Evolutionary conservation across 495 filamentous ascomycete species (phyloP), one percentile per base, ranked within the genome.

Genomic region (Emericellopsis terricola): DNA sequence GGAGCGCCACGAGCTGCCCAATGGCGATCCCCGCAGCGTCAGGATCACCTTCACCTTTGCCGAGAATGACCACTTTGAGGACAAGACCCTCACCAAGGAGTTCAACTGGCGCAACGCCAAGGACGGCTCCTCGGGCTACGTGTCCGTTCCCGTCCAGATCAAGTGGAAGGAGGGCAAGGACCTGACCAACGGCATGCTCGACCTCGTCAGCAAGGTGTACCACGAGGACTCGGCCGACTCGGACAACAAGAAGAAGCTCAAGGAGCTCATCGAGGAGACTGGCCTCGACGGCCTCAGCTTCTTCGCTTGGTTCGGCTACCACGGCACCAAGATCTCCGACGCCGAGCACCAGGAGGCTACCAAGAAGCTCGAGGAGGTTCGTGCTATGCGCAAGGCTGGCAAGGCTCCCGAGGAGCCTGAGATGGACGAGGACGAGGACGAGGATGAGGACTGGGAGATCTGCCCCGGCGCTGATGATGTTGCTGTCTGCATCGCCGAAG

Each of bases 111-210:
- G 83, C 41, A 64, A 65, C 50, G 56, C 58, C 26, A 67, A 65
- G 45, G 69, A 72, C 44, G 73, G 70, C 19, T 79, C 69, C 63
- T 55, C 64, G 14, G 81, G 81, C 20, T 62, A 89, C 14, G 81
- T 89, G 29, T 78, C 71, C 24, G 81, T 87, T 51, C 87, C 87
- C 4, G 80, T 93, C 24, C 64, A 70, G 37, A 81, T 96, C 49
- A 61, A 75, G 45, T 96, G 87, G 87, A 92, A 83, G 68, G 59
- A 73, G 41, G 77, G 69, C 33, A 74, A 75, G 55, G 87, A 96
- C 51, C 52, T 86, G 44, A 93, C 84, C 23, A 66, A 70, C 36
- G 86, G 87, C 26, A 54, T 92, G 43, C 71, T 83, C 15, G 68
- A 73, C 52, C 67, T 80, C 4, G 76, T 76, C 11, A 64, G 70